Evolutionary conservation across 2,329 filamentous ascomycete genomes (phyloP), one percentile per base, ranked within the genome.

Genomic region (Dryadomyces quercus-mongolicae): DNA sequence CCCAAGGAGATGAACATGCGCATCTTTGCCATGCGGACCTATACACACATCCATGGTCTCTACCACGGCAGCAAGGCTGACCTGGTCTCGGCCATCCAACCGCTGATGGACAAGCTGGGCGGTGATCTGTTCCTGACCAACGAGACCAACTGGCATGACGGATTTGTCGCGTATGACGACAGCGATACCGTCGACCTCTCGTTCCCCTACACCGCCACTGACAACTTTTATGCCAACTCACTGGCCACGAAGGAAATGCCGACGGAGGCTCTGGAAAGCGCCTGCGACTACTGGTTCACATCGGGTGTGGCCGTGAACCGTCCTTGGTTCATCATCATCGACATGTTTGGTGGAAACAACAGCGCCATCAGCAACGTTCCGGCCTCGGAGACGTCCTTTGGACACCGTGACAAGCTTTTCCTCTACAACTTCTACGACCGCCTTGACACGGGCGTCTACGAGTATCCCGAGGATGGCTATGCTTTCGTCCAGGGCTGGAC

Each of bases 351-450:
- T 40, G 66, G 66, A 40, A 58, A 60, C 31, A 68, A 69, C 59
- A 70, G 70, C 1, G 68, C 65, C 56, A 62, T 73, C 40, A 60
- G 68, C 1, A 57, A 64, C 1, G 55, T 67, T 2, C 31, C 58
- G 0, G 55, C 57, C 0, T 34, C 62, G 8, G 60, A 61, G 8
- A 67, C 68, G 1, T 65, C 71, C 2, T 74, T 70, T 58, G 62
- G 65, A 0, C 70, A 72, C 58, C 70, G 69, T 25, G 66, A 71
- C 52, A 70, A 73, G 61, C 68, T 78, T 18, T 69, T 76, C 1
- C 70, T 80, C 2, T 75, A 72, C 51, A 74, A 80, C 60, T 70
- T 77, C 53, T 70, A 71, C 20, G 74, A 78, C 59, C 62, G 69
- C 0, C 65, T 63, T 1, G 25, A 43, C 42, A 56, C 16, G 8